Evolutionary conservation across 352 stramenopile species (phyloP).

Genomic region (Pythium vanterpoolii): DNA sequence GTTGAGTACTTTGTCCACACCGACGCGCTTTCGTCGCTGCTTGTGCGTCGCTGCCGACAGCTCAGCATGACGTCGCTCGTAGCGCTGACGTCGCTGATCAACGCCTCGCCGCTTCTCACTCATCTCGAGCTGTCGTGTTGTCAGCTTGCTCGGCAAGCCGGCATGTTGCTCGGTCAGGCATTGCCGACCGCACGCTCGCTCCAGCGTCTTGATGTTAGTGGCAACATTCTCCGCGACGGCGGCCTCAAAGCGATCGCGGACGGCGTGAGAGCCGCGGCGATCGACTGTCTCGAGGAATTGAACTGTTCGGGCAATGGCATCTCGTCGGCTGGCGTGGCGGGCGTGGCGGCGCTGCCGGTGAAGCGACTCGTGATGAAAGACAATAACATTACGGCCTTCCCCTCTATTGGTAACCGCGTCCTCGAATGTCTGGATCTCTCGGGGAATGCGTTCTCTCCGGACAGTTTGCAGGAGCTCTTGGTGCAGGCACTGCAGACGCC

Average conservation of each 20-base stretch:
- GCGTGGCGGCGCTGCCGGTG: slow-evolving; percentile 25
- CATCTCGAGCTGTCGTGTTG: slow-evolving; percentile 54
- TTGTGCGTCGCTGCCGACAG: slow-evolving; percentile 34
- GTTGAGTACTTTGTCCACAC: slow-evolving; percentile 28
- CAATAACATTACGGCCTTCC: slow-evolving; percentile 37
- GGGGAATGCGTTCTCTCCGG: slow-evolving; percentile 35
- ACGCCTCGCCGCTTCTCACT: slow-evolving; percentile 31
- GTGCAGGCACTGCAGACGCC: not conserved
- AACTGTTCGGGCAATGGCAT: slow-evolving; percentile 49
- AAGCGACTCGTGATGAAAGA: slow-evolving; percentile 23
- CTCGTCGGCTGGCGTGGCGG: slow-evolving; percentile 29
- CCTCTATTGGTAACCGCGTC: slow-evolving; percentile 14
- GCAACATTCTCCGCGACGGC: slow-evolving; percentile 57
- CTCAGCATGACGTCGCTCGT: slow-evolving; percentile 62
- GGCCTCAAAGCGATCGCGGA: slow-evolving; percentile 48
- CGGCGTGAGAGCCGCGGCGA: slow-evolving; percentile 18
- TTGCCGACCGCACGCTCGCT: slow-evolving; percentile 33
- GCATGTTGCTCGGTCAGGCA: slow-evolving; percentile 59
- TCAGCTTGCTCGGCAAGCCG: slow-evolving; percentile 46
- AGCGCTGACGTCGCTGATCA: slow-evolving; percentile 33
- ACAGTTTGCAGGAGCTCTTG: slow-evolving; percentile 34
- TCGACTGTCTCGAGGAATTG: slow-evolving; percentile 30
- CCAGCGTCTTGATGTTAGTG: slow-evolving; percentile 31
- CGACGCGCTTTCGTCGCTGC: slow-evolving; percentile 15
- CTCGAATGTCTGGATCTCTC: slow-evolving; percentile 33